These are phyloP conservation scores for Entrophospora sp. DNA, from an alignment of 192 early-diverging fungal genomes.

Conservation along the genomic window DNA sequence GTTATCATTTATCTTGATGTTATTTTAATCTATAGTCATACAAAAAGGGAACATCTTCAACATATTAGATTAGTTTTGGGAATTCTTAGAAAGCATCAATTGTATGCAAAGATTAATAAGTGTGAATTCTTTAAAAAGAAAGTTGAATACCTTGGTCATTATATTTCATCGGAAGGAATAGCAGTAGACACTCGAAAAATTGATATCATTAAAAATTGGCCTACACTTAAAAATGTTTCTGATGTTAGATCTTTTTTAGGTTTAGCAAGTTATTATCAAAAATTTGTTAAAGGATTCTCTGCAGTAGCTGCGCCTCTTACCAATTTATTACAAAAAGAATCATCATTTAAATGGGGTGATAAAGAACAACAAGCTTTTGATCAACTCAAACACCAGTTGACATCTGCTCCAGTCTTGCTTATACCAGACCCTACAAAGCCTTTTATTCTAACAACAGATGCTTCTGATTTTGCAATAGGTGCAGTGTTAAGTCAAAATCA, in stretches of 20 bases:
- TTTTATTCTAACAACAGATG: slow-evolving; percentile 17
- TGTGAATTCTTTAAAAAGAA: slow-evolving; percentile 21
- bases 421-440: neutral
- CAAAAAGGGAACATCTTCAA: slow-evolving; percentile 22
- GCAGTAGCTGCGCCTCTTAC: slow-evolving; percentile 23
- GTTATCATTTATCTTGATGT: slow-evolving; percentile 32
- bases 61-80: slow-evolving; percentile 24
- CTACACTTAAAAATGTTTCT: slow-evolving; percentile 1
- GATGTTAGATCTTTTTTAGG: slow-evolving; percentile 30
- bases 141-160: slow-evolving; percentile 28
- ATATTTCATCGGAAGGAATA: slow-evolving; percentile 18
- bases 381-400: slow-evolving; percentile 8
- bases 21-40: slow-evolving; percentile 30
- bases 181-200: slow-evolving; percentile 20
- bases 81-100: neutral
- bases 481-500: slow-evolving; percentile 21
- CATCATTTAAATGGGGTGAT: slow-evolving; percentile 12
- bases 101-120: slow-evolving; percentile 20
- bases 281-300: slow-evolving; percentile 28
- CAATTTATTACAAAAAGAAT: slow-evolving; percentile 20
- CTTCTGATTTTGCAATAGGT: slow-evolving; percentile 20
- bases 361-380: slow-evolving; percentile 18
- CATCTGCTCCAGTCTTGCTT: neutral
- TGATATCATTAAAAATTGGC: slow-evolving; percentile 15
- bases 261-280: slow-evolving; percentile 26